These are phyloP conservation scores for Fraxinus dipetala DNA, from an alignment of 305 asterid genomes.

Conservation along the genomic window DNA sequence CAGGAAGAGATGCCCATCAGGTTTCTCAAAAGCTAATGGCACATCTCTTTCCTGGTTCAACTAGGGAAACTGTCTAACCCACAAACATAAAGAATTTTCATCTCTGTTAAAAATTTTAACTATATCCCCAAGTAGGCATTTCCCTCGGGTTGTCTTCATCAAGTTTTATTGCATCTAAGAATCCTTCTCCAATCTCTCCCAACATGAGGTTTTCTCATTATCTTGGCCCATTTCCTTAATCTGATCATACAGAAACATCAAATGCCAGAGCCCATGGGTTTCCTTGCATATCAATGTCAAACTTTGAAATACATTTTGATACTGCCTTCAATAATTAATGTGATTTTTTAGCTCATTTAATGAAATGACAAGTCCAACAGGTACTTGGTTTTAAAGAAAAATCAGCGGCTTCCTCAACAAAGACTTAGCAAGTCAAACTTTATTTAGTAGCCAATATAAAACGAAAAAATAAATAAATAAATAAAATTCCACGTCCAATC, in stretches of 20 bases:
- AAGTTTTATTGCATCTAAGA: not conserved
- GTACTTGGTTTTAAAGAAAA: not conserved
- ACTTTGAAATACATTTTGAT: not conserved
- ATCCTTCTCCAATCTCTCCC: not conserved
- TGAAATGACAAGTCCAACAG: not conserved
- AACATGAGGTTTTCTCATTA: not conserved
- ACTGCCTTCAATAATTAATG: not conserved
- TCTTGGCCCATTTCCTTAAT: not conserved
- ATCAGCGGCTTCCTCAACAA: not conserved
- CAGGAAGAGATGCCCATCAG: not conserved
- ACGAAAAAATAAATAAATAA: not conserved
- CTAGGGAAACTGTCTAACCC: not conserved
- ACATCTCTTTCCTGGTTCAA: not conserved
- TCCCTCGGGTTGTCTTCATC: not conserved
- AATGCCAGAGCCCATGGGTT: not conserved
- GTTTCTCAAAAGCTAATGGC: not conserved
- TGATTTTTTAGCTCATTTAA: not conserved
- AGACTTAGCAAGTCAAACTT: not conserved
- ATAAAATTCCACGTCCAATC: not conserved
- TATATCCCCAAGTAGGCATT: not conserved
- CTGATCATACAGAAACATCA: not conserved
- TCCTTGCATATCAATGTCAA: not conserved
- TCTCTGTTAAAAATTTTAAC: not conserved
- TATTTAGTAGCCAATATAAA: not conserved
- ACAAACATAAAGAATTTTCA: not conserved